Evolutionary conservation across 805 yeast genomes (phyloP).

Genomic region (Candida chilensis): DNA sequence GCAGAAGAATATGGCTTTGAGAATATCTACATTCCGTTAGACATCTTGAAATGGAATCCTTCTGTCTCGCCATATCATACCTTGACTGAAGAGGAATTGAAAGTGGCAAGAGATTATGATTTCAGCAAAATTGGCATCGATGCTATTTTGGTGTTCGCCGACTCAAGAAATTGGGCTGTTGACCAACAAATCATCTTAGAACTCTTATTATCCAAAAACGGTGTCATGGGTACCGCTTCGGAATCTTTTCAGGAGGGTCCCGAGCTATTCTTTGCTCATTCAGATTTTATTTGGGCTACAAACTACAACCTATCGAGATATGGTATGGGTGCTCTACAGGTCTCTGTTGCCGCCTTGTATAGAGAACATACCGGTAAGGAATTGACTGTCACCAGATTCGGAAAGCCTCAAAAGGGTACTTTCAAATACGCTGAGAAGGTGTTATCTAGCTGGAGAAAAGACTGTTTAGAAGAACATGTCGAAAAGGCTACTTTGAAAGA

Average conservation of each 20-base stretch:
- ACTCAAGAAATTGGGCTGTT: slow-evolving; percentile 87
- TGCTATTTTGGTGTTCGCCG: slow-evolving; percentile 85
- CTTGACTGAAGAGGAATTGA: slow-evolving; percentile 61
- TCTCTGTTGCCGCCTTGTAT: slow-evolving; percentile 77
- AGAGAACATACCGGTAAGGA: slow-evolving; percentile 80
- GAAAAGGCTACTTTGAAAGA: slow-evolving; percentile 33
- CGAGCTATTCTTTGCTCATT: slow-evolving; percentile 78
- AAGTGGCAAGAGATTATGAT: slow-evolving; percentile 48
- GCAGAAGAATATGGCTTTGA: slow-evolving; percentile 80
- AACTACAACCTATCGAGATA: slow-evolving; percentile 74
- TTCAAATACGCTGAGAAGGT: slow-evolving; percentile 78
- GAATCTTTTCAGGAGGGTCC: slow-evolving; percentile 72
- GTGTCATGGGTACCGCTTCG: slow-evolving; percentile 78
- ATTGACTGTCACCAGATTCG: slow-evolving; percentile 72
- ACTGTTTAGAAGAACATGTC: slow-evolving; percentile 66
- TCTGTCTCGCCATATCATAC: slow-evolving; percentile 79
- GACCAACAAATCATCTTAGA: slow-evolving; percentile 88
- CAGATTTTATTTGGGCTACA: slow-evolving; percentile 91
- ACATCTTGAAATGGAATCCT: slow-evolving; percentile 80
- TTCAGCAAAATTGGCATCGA: slow-evolving; percentile 62
- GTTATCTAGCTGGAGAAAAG: slow-evolving; percentile 68
- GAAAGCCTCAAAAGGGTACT: slow-evolving; percentile 86
- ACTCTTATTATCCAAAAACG: slow-evolving; percentile 63
- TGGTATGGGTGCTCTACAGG: slow-evolving; percentile 94
- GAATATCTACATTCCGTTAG: slow-evolving; percentile 75